Evolutionary conservation across 2,329 filamentous ascomycete genomes (phyloP).

Genomic region (Alternaria sp.): DNA sequence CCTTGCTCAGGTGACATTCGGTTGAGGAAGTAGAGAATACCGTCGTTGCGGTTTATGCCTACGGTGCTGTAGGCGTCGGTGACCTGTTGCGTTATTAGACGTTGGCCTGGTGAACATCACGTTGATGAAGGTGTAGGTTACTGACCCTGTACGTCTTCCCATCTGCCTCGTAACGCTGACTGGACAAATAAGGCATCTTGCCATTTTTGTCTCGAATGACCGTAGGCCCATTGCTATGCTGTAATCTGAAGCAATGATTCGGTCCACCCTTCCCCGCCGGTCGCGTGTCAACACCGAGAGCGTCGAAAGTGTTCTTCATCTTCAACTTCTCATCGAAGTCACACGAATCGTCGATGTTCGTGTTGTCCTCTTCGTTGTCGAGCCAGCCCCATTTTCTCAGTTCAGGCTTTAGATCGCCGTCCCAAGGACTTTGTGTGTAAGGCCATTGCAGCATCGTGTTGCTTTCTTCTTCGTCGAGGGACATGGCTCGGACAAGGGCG

Average conservation of each 20-base stretch:
- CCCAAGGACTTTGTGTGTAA: constrained; percentile 8
- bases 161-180: constrained; percentile 12
- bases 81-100: neutral
- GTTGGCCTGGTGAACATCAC: neutral
- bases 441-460: neutral
- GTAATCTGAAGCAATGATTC: constrained; percentile 10
- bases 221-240: neutral
- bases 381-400: constrained; percentile 13
- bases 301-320: constrained; percentile 1
- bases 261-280: constrained; percentile 2
- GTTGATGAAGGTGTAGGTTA: neutral
- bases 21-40: constrained; percentile 11
- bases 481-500: constrained; percentile 10
- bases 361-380: neutral
- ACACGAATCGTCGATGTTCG: neutral
- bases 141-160: constrained; percentile 1
- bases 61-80: constrained; percentile 7
- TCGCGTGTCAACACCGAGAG: neutral
- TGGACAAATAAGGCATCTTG: neutral
- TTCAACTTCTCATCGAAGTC: constrained; percentile 8
- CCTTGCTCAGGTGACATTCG: neutral
- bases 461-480: constrained; percentile 6
- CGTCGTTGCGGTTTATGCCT: constrained; percentile 12
- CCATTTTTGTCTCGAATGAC: neutral
- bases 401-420: constrained; percentile 7